Conservation (phyloP, 352 stramenopile genomes). For the Phytophthora palmivora region DNA sequence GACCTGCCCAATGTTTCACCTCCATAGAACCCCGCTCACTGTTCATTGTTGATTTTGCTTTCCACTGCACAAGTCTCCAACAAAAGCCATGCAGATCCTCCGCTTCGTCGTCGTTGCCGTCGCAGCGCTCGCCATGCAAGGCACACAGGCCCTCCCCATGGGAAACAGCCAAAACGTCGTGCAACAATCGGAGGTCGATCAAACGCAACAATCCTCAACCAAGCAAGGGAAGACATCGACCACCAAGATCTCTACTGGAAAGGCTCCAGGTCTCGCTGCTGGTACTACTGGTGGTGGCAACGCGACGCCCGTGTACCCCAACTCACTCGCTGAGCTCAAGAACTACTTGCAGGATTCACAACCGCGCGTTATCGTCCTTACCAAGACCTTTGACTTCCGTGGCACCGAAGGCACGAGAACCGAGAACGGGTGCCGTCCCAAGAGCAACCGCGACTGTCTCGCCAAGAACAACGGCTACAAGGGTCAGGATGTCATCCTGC, state of each 20-base stretch:
- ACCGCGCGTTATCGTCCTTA: conserved; percentile 58
- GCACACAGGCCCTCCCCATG: conserved; percentile 39
- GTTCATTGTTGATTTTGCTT: conserved; percentile 29
- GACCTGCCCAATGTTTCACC: background rate
- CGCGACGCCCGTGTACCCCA: conserved; percentile 47
- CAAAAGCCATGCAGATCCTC: conserved; percentile 29
- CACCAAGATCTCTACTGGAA: conserved; percentile 32
- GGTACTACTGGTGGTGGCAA: conserved; percentile 54
- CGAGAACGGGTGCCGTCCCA: conserved; percentile 52
- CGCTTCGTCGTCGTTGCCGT: conserved; percentile 23
- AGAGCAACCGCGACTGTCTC: conserved; percentile 49
- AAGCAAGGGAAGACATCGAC: conserved; percentile 10
- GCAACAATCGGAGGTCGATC: conserved; percentile 5
- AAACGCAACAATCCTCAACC: conserved; percentile 9
- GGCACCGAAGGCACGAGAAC: conserved; percentile 58
- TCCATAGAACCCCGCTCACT: conserved; percentile 2
- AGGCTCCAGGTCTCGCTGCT: conserved; percentile 22
- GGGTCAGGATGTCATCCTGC: conserved; percentile 62
- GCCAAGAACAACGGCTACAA: conserved; percentile 63
- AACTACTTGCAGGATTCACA: conserved; percentile 46
- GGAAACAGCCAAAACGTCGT: conserved; percentile 19
- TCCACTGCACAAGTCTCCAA: conserved; percentile 16
- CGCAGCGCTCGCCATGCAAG: conserved; percentile 35
- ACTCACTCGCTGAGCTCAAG: conserved; percentile 52
- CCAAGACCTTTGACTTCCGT: conserved; percentile 56